Conservation (phyloP, 768 basidiomycete genomes). For the Kwoniella dendrophila region DNA sequence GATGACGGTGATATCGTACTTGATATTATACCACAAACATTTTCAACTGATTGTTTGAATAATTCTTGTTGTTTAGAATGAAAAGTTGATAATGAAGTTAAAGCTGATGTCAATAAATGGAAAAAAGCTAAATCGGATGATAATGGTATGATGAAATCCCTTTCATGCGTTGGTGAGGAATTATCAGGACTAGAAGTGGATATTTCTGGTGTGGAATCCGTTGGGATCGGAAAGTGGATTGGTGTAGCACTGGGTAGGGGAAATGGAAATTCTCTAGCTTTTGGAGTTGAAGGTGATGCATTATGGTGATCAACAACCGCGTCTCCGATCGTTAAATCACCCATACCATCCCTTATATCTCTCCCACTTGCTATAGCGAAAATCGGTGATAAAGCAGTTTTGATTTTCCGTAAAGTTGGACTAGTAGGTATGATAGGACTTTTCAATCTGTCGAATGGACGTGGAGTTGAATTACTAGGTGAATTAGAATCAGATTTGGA, state of each 20-base stretch:
- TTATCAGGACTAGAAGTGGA: slow-evolving; percentile 6
- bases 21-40: slow-evolving; percentile 59
- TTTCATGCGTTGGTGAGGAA: slow-evolving; percentile 46
- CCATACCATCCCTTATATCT: slow-evolving; percentile 28
- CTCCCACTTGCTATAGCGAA: slow-evolving; percentile 49
- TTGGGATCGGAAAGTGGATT: neutral
- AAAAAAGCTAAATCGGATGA: slow-evolving; percentile 81
- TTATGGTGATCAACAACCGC: slow-evolving; percentile 6
- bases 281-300: slow-evolving; percentile 1
- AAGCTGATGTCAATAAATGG: slow-evolving; percentile 64
- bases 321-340: slow-evolving; percentile 35
- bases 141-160: slow-evolving; percentile 75
- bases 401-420: slow-evolving; percentile 38
- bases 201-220: slow-evolving; percentile 9
- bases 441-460: slow-evolving; percentile 14
- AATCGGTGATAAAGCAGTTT: slow-evolving; percentile 46
- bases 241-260: neutral
- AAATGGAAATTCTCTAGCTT: slow-evolving; percentile 2
- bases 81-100: slow-evolving; percentile 62
- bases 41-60: slow-evolving; percentile 61
- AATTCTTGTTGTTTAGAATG: slow-evolving; percentile 60
- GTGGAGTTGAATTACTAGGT: slow-evolving; percentile 4
- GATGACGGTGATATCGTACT: slow-evolving; percentile 41
- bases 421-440: slow-evolving; percentile 35
- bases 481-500: slow-evolving; percentile 14